Evolutionary conservation across 768 basidiomycete genomes (phyloP).

Genomic region (Tulasnella sp.): DNA sequence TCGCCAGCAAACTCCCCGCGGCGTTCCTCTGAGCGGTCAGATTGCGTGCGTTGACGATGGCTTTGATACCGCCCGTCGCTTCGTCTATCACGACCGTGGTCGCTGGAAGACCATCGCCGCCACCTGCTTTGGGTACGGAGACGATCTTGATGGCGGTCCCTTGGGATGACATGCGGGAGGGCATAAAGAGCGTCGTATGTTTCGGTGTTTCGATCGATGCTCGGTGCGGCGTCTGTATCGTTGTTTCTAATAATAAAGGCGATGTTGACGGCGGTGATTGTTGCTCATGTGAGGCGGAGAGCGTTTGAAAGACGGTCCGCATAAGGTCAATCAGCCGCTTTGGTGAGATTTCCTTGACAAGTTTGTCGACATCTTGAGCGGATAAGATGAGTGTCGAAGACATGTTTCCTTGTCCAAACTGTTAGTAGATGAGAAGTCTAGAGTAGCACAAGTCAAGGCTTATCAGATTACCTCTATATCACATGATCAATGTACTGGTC

Average conservation of each 20-base stretch:
- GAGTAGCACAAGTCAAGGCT: not conserved
- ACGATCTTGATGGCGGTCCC: slow-evolving; percentile 75
- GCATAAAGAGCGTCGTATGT: slow-evolving; percentile 74
- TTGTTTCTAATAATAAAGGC: slow-evolving; percentile 5
- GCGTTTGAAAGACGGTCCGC: slow-evolving; percentile 43
- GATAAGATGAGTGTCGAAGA: slow-evolving; percentile 50
- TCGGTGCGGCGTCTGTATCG: slow-evolving; percentile 46
- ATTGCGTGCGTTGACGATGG: slow-evolving; percentile 63
- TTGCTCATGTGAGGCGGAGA: too few species aligned
- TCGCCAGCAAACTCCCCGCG: slow-evolving; percentile 41
- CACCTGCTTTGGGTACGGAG: slow-evolving; percentile 44
- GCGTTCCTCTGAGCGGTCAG: slow-evolving; percentile 77
- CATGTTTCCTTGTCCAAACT: slow-evolving; percentile 16
- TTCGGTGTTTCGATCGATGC: slow-evolving; percentile 40
- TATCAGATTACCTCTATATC: not conserved
- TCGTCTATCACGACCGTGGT: slow-evolving; percentile 71
- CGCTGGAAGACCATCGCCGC: slow-evolving; percentile 54
- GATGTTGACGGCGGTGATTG: slow-evolving; percentile 23
- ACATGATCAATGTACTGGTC: not conserved
- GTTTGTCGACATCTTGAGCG: slow-evolving; percentile 41
- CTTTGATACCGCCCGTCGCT: slow-evolving; percentile 51
- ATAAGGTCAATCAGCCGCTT: slow-evolving; percentile 43
- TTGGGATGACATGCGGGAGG: slow-evolving; percentile 42
- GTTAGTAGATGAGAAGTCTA: not conserved
- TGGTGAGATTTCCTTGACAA: slow-evolving; percentile 37